Conservation (phyloP, 768 basidiomycete genomes). For the Cubamyces lactineus region DNA sequence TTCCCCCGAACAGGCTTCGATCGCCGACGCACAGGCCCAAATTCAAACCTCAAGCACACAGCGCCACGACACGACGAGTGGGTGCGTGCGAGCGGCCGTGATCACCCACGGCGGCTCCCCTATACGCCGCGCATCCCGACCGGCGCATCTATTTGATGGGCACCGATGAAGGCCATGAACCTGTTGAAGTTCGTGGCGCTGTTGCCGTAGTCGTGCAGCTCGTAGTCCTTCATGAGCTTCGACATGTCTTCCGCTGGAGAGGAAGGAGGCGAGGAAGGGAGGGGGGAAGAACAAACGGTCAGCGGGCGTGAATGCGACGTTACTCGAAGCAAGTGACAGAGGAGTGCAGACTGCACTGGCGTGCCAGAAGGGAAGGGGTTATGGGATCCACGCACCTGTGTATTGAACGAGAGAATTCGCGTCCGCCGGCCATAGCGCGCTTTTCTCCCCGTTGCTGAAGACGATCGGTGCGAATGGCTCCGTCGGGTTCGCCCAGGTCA, state of each 20-base stretch:
- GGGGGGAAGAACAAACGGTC: background rate
- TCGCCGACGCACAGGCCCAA: too few relatives aligned
- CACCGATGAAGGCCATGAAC: slow-evolving; percentile 63
- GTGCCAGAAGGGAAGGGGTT: too few relatives aligned
- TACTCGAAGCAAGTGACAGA: too few relatives aligned
- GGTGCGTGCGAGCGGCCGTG: too few relatives aligned
- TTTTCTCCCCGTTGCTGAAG: slow-evolving; percentile 50
- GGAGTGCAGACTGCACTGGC: too few relatives aligned
- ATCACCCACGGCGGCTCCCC: too few relatives aligned
- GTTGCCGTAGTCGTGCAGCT: slow-evolving; percentile 45
- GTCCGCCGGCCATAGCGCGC: slow-evolving; percentile 52
- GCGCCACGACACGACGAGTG: too few relatives aligned
- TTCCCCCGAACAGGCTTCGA: too few relatives aligned
- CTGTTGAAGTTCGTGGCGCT: slow-evolving; percentile 51
- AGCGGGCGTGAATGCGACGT: too few relatives aligned
- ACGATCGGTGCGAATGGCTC: slow-evolving; percentile 52
- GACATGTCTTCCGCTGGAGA: slow-evolving; percentile 34
- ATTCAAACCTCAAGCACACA: too few relatives aligned
- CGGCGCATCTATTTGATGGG: background rate
- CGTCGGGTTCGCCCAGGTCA: slow-evolving; percentile 42
- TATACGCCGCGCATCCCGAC: background rate
- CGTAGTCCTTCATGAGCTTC: slow-evolving; percentile 53
- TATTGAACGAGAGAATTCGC: slow-evolving; percentile 55
- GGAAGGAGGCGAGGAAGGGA: background rate
- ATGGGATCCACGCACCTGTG: slow-evolving; percentile 51